These are phyloP conservation scores for Antitrichia curtipendula DNA, from an alignment of 225 moss, liverwort and hornwort species.

Conservation along the genomic window DNA sequence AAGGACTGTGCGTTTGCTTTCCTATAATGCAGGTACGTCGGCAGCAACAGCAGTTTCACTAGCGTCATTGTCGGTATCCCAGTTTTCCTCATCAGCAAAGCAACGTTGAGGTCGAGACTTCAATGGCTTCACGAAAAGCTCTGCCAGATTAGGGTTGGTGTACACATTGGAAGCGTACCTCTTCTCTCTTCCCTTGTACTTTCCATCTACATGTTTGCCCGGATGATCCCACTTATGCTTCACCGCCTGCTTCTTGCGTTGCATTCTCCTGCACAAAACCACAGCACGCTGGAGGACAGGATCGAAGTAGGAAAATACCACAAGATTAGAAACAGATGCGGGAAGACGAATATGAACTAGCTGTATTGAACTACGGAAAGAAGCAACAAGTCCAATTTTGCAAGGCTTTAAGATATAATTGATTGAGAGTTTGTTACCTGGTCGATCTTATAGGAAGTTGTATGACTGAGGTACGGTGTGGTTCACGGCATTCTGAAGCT, in stretches of 20 bases:
- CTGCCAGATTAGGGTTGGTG: not conserved
- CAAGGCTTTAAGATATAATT: too few species aligned
- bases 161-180: not conserved
- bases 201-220: slow-evolving; percentile 1
- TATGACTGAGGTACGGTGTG: not conserved
- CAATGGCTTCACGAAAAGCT: not conserved
- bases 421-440: not conserved
- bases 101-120: not conserved
- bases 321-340: not conserved
- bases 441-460: not conserved
- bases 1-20: not conserved
- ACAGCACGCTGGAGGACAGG: not conserved
- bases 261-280: not conserved
- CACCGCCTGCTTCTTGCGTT: not conserved
- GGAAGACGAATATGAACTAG: not conserved
- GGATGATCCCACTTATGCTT: not conserved
- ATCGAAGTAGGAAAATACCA: not conserved
- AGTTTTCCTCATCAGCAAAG: not conserved
- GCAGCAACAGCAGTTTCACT: not conserved
- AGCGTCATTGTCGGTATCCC: not conserved
- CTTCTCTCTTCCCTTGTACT: slow-evolving; percentile 1
- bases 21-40: not conserved
- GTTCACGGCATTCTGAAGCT: not conserved
- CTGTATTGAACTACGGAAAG: not conserved
- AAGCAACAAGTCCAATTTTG: not conserved